Evolutionary conservation across 2,329 filamentous ascomycete species (phyloP), one percentile per base, ranked within the genome.

Genomic region (Arthrinium phaeospermum): DNA sequence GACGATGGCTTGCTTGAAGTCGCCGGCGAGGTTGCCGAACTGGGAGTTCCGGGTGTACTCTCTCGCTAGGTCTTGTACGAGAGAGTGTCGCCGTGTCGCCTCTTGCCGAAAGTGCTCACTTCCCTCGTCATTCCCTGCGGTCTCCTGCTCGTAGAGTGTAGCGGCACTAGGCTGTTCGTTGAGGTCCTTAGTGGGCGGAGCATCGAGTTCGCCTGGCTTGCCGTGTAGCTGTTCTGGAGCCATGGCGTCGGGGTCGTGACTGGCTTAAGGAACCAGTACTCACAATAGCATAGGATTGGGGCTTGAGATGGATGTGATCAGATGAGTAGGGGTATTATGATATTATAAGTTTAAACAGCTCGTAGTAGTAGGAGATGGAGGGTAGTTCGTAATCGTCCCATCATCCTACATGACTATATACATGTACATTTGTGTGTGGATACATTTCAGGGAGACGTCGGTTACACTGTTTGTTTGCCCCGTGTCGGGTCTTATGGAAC

Each of bases 31-130:
- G 8, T 68, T 45, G 73, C 83, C 75, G 77, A 90, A 91, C 13
- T 67, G 61, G 1, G 86, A 89, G 72, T 85, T 83, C 46, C 82
- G 82, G 4, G 89, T 90, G 77, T 88, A 89, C 73, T 85, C 84
- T 69, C 88, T 85, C 1, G 89, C 89, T 5, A 91, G 82, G 24
- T 84, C 83, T 75, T 89, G 87, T 24, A 91, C 88, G 34, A 87
- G 80, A 13, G 86, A 88, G 70, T 84, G 81, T 74, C 89, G 86
- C 69, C 87, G 86, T 68, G 83, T 82, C 81, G 86, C 81, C 78
- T 89, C 87, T 37, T 61, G 53, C 16, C 19, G 30, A 13, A 61
- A 37, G 19, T 61, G 6, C 2, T 61, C 30, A 4, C 19, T n/a
- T 4, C 53, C 30, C 30, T 37, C 53, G 1, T 37, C 30, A 22